A percentile compares a stretch with the other conserved stretches of the same genome.
phyloP scores from a whole-genome alignment of 2,329 filamentous ascomycete species.

The Aspergillus felis region DNA sequence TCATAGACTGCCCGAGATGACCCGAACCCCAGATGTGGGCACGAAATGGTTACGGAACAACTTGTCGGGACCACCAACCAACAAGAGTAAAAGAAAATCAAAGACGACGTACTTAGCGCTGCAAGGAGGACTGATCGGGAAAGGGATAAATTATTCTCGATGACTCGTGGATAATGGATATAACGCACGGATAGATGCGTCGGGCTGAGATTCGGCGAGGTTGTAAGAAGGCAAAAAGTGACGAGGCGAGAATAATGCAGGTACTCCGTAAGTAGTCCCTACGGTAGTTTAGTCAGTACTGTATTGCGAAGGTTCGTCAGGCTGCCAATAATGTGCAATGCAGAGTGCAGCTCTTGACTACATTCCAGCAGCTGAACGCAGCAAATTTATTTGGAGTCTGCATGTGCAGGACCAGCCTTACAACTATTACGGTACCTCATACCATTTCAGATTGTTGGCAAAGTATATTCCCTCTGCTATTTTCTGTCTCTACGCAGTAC shows the following conservation, averaged over 20 bases:
- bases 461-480: background rate
- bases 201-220: background rate
- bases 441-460: background rate
- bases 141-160: slow-evolving; percentile 9
- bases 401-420: background rate
- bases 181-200: background rate
- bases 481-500: background rate
- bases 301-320: background rate
- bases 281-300: no score
- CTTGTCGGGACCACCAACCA: slow-evolving; percentile 15
- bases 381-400: background rate
- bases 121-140: slow-evolving; percentile 4
- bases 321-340: background rate
- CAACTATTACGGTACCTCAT: background rate
- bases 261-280: background rate
- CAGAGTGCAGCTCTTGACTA: background rate
- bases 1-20: slow-evolving; percentile 26
- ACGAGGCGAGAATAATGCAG: background rate
- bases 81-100: slow-evolving; percentile 13
- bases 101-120: slow-evolving; percentile 1
- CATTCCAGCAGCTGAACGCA: background rate
- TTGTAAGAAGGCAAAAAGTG: background rate
- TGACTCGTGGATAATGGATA: slow-evolving; percentile 8
- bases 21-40: slow-evolving; percentile 28
- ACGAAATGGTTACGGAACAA: slow-evolving; percentile 23